A percentile compares a stretch with the other conserved stretches of the same genome.
Conservation (phyloP, 1,139 yeast species). For the Saccharomyces hybrid region DNA sequence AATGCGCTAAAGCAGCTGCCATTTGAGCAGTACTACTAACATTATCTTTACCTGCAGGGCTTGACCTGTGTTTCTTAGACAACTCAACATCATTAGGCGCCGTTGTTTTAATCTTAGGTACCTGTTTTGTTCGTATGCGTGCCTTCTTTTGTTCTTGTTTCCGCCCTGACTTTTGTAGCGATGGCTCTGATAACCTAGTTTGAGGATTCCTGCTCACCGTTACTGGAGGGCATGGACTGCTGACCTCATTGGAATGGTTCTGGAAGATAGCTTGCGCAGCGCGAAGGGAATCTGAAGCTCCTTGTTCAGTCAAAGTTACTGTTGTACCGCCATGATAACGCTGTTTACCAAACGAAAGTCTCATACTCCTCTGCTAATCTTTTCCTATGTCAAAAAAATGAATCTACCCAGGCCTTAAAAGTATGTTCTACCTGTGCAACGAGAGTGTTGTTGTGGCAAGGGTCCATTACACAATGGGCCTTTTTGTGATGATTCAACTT, state of each 20-base stretch:
- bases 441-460: not conserved
- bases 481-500: not conserved
- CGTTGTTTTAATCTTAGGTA: not conserved
- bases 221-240: not conserved
- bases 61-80: not conserved
- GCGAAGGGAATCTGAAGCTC: conserved; percentile 13
- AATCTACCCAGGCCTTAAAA: not conserved
- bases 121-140: not conserved
- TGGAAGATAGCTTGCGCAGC: conserved; percentile 19
- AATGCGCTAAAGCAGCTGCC: conserved; percentile 2
- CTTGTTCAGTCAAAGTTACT: conserved; percentile 8
- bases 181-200: conserved; percentile 2
- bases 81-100: not conserved
- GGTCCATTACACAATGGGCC: not conserved
- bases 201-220: conserved; percentile 3
- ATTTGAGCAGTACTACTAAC: not conserved
- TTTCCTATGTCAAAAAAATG: not conserved
- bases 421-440: not conserved
- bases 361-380: conserved; percentile 1
- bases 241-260: conserved; percentile 9
- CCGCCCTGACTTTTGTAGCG: not conserved
- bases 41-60: not conserved
- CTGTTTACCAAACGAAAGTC: conserved; percentile 7
- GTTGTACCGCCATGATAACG: conserved; percentile 6
- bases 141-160: not conserved